Percentiles rank a stretch among this genome's conserved stretches.
Evolutionary conservation across 2,329 filamentous ascomycete genomes (phyloP).

Genomic region (Trichoderma aggressivum): DNA sequence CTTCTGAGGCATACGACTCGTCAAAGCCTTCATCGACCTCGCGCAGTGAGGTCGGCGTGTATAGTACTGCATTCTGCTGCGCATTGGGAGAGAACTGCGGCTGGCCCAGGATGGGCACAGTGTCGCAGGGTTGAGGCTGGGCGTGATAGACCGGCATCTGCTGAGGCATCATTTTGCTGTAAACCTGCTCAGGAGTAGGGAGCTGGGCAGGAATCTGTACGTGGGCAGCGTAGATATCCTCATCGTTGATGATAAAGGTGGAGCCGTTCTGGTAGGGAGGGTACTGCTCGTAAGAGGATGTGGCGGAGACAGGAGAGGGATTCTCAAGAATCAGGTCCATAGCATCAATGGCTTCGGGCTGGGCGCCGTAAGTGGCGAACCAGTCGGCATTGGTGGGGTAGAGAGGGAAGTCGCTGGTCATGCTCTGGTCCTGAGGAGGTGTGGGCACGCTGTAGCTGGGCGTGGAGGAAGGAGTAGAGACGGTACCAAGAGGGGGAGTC

Average conservation of each 20-base stretch:
- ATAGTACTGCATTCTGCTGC: conserved; percentile 66
- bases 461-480: conserved; percentile 60
- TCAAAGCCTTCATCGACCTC: conserved; percentile 65
- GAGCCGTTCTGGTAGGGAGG: conserved; percentile 59
- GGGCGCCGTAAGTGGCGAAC: conserved; percentile 32
- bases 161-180: conserved; percentile 43
- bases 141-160: conserved; percentile 37
- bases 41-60: conserved; percentile 59
- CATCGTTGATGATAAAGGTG: conserved; percentile 59
- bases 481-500: conserved; percentile 58
- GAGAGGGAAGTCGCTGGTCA: conserved; percentile 45
- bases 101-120: conserved; percentile 22
- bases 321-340: conserved; percentile 41
- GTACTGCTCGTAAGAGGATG: conserved; percentile 47
- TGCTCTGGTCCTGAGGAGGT: conserved; percentile 49
- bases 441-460: conserved; percentile 52
- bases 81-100: conserved; percentile 65
- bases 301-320: conserved; percentile 37
- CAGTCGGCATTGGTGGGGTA: conserved; percentile 50
- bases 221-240: conserved; percentile 60
- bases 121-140: conserved; percentile 26
- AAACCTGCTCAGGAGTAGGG: conserved; percentile 37
- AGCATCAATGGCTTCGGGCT: conserved; percentile 36
- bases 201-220: conserved; percentile 54
- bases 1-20: conserved; percentile 46